Evolutionary conservation across 257 asterid genomes (phyloP).

Genomic region (Dorcoceras hygrometricum): DNA sequence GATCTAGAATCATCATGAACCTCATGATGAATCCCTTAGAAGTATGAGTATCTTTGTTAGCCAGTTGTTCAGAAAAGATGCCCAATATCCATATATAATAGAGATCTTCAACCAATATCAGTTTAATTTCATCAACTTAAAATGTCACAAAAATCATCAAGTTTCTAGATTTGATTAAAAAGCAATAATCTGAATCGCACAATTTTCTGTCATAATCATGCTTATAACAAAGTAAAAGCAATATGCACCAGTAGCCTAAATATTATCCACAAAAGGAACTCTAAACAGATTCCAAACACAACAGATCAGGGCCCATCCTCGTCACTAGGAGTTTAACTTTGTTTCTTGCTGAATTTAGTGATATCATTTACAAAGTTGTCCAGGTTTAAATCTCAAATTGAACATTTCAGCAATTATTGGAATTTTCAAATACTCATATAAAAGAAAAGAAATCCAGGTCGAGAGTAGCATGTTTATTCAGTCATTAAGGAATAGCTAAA

Average conservation of each 20-base stretch:
- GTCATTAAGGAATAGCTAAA: background rate
- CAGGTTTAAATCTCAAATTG: background rate
- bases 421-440: conserved; percentile 8
- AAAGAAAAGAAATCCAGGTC: background rate
- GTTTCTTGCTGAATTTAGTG: background rate
- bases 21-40: conserved; percentile 65
- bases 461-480: conserved; percentile 4
- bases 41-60: conserved; percentile 26
- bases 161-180: conserved; percentile 11
- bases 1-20: conserved; percentile 64
- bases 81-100: conserved; percentile 11
- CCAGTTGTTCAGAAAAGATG: conserved; percentile 19
- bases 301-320: conserved; percentile 8
- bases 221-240: conserved; percentile 17
- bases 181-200: conserved; percentile 1
- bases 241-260: conserved; percentile 5
- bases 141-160: conserved; percentile 5
- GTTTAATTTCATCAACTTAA: conserved; percentile 13
- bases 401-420: background rate
- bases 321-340: background rate
- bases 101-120: conserved; percentile 12
- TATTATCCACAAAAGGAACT: background rate
- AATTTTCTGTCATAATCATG: conserved; percentile 10
- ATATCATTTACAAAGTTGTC: background rate
- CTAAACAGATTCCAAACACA: conserved; percentile 4